Evolutionary conservation across 2,329 filamentous ascomycete species (phyloP), one percentile per base, ranked within the genome.

Genomic region (Cordyceps pruinosa): DNA sequence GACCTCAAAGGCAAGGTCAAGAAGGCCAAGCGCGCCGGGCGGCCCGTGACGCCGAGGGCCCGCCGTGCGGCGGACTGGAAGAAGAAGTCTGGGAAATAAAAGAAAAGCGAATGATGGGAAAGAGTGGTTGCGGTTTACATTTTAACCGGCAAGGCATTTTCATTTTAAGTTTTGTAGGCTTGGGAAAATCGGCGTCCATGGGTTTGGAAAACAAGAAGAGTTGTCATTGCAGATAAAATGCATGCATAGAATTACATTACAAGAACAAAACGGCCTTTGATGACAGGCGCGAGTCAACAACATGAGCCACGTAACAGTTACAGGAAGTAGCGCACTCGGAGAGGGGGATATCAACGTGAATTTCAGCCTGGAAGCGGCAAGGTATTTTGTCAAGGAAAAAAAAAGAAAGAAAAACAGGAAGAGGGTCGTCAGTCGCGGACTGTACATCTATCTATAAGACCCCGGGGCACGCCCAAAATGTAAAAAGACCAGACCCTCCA

Each of bases 1-100:
- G 83, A 83, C 64, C 69, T 83, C 35, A 79, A 80, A 12, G 82
- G 82, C 61, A 48, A 81, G 64, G 70, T 67, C 23, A 82, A 82
- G 62, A 48, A 81, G 64, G 70, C 67, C 23, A 75, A 74, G 65
- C 73, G 60, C 58, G 71, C 60, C 63, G n/a, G n/a, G n/a, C 70
- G 68, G 54, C 71, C 73, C 7, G 69, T 71, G 58, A 71, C 66
- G 35, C 70, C 74, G 45, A 66, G 75, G 28, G 68, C 74, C 5
- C 67, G 65, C 55, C 68, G 77, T 52, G 73, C 74, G 10, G 65
- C 72, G 3, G 71, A 73, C 37, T 80, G 78, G 75, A 76, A 74
- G 65, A 74, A 75, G 65, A 66, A 61, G 25, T 55, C 57, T 28
- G 39, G 23, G 7, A 57, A 51, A 28, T 57, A 35, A 48, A 6